Percentiles rank a stretch among this genome's conserved stretches.
These are phyloP conservation scores for Simplicillium aogashimaense DNA, from an alignment of 2,329 filamentous ascomycete species.

Conservation along the genomic window DNA sequence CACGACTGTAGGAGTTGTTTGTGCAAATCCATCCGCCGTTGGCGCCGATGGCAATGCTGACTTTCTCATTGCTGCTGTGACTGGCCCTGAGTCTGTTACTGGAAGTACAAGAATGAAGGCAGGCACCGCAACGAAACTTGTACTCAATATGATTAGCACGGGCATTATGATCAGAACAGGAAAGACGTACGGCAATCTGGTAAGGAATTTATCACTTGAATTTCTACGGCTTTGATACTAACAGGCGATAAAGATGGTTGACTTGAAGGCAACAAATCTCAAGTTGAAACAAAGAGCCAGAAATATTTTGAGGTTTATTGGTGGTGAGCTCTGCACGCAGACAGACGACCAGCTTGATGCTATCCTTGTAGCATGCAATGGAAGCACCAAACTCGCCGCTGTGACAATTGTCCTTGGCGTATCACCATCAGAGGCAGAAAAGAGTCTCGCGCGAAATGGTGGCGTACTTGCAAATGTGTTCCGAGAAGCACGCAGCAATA, in stretches of 20 bases:
- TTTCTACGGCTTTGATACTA: neutral
- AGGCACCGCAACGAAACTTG: conserved; percentile 32
- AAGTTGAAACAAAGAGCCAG: conserved; percentile 18
- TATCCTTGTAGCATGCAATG: conserved; percentile 8
- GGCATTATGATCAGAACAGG: conserved; percentile 28
- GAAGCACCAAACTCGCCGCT: conserved; percentile 7
- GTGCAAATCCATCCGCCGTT: conserved; percentile 21
- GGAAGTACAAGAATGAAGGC: conserved; percentile 35
- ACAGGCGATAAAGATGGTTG: conserved; percentile 17
- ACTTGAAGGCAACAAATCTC: conserved; percentile 24
- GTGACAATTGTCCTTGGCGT: conserved; percentile 3
- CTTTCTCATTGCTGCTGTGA: conserved; percentile 24
- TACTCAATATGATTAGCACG: conserved; percentile 29
- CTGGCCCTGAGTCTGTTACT: conserved; percentile 31
- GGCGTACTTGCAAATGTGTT: conserved; percentile 10
- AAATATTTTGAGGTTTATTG: conserved; percentile 13
- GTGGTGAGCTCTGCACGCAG: conserved; percentile 7
- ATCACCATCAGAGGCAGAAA: conserved; percentile 11
- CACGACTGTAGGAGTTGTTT: conserved; percentile 26
- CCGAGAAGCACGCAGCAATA: conserved; percentile 3
- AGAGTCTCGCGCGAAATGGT: conserved; percentile 6
- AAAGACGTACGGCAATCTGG: conserved; percentile 31
- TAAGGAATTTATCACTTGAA: conserved; percentile 12
- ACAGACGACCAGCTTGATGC: conserved; percentile 11
- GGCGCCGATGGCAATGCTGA: conserved; percentile 11